phyloP scores from a whole-genome alignment of 805 yeast genomes.

The Yarrowia alimentaria region DNA sequence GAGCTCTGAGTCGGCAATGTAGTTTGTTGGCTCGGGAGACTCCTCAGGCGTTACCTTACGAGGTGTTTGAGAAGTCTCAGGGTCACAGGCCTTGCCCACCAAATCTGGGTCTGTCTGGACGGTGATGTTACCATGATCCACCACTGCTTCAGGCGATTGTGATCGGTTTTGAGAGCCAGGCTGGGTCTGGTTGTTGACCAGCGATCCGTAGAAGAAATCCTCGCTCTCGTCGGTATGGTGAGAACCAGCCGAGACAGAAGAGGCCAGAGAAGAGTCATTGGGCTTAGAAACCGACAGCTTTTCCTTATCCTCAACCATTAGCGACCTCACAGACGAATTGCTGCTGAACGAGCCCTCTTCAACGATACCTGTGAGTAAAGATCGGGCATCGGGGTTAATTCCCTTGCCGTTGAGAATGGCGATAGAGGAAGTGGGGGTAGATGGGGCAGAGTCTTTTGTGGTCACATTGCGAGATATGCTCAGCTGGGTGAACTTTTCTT shows the following conservation, averaged over 20 bases:
- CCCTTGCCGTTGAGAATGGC: slow-evolving; percentile 10
- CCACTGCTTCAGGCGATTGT: slow-evolving; percentile 4
- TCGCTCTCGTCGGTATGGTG: slow-evolving; percentile 19
- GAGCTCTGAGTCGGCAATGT: slow-evolving; percentile 14
- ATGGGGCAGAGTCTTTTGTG: not conserved
- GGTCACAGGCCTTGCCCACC: not conserved
- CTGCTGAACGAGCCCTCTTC: slow-evolving; percentile 25
- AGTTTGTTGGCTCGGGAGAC: slow-evolving; percentile 6
- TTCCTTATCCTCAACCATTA: slow-evolving; percentile 8
- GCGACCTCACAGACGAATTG: slow-evolving; percentile 9
- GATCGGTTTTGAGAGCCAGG: slow-evolving; percentile 3
- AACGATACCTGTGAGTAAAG: slow-evolving; percentile 15
- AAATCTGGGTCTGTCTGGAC: not conserved
- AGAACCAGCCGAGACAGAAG: slow-evolving; percentile 3
- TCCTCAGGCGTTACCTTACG: no score
- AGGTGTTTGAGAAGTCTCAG: no score
- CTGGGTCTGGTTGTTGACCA: no score
- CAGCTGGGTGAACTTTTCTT: slow-evolving; percentile 11
- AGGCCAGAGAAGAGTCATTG: not conserved
- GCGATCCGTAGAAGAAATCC: slow-evolving; percentile 10
- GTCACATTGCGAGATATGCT: slow-evolving; percentile 6
- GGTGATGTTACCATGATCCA: not conserved
- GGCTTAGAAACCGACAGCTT: not conserved
- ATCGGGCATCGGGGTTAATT: slow-evolving; percentile 14
- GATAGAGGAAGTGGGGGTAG: slow-evolving; percentile 10